These are phyloP conservation scores for Phoma sp. DNA, from an alignment of 2,329 filamentous ascomycete genomes.

Conservation along the genomic window DNA sequence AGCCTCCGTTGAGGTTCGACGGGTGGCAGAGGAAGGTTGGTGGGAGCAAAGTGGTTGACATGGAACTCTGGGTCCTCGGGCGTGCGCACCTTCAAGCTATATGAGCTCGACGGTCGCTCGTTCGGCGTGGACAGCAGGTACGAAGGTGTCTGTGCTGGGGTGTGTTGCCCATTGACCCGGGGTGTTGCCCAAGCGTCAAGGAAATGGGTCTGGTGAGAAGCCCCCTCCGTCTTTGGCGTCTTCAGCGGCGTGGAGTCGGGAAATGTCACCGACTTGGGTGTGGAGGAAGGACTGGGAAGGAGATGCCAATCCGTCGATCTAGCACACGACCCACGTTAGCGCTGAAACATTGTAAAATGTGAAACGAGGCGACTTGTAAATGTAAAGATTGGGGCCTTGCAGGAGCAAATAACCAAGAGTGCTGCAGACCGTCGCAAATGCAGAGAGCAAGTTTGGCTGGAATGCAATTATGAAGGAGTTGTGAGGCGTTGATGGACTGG, in stretches of 20 bases:
- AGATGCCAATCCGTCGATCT: conserved; percentile 57
- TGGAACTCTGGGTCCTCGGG: conserved; percentile 58
- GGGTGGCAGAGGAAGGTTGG: conserved; percentile 62
- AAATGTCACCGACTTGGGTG: conserved; percentile 53
- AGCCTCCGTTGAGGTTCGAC: conserved; percentile 65
- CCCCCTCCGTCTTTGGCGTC: conserved; percentile 52
- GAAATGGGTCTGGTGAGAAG: conserved; percentile 53
- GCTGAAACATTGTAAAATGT: conserved; percentile 33
- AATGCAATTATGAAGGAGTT: conserved; percentile 28
- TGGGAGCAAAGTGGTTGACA: conserved; percentile 66
- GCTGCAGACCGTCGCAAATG: neutral
- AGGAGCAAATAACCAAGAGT: neutral
- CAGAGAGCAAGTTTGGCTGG: conserved; percentile 18
- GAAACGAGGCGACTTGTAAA: conserved; percentile 15
- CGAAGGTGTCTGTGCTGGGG: conserved; percentile 50
- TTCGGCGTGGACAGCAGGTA: conserved; percentile 45
- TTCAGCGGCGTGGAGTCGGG: conserved; percentile 48
- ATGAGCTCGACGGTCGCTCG: conserved; percentile 44
- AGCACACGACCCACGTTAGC: conserved; percentile 44
- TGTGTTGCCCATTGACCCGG: conserved; percentile 48
- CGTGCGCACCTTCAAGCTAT: conserved; percentile 42
- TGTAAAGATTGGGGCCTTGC: neutral
- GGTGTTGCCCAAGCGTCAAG: conserved; percentile 58
- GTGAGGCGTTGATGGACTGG: conserved; percentile 31
- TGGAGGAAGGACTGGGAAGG: conserved; percentile 58